A percentile compares a stretch with the other conserved stretches of the same genome.
Evolutionary conservation across 768 basidiomycete species (phyloP).

Genomic region (Leccinum aurantiacum): DNA sequence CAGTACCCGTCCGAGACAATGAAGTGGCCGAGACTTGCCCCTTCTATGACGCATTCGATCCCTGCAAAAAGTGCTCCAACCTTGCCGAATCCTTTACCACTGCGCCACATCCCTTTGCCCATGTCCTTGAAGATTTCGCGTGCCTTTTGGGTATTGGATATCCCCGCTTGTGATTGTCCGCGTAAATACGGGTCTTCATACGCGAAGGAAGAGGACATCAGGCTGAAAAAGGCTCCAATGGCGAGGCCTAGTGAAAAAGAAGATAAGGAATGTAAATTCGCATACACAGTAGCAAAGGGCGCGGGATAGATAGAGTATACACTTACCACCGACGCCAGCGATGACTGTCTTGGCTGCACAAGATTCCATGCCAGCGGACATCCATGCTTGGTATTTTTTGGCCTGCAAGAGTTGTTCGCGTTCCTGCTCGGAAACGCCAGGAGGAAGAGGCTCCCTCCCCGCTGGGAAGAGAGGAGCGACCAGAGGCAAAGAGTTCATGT

Average conservation of each 20-base stretch:
- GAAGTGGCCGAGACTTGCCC: constrained; percentile 52
- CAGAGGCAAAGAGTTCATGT: constrained; percentile 33
- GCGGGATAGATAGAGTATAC: background rate
- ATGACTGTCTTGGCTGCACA: constrained; percentile 82
- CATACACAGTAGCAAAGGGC: background rate
- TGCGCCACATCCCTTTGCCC: constrained; percentile 89
- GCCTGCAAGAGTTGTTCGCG: constrained; percentile 60
- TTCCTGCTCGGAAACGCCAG: constrained; percentile 82
- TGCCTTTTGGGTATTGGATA: constrained; percentile 75
- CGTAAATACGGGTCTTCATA: constrained; percentile 92
- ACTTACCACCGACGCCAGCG: constrained; percentile 80
- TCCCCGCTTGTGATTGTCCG: constrained; percentile 51
- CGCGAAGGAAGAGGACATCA: constrained; percentile 94
- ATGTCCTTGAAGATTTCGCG: constrained; percentile 88
- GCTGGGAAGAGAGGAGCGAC: constrained; percentile 76
- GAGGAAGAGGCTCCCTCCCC: constrained; percentile 87
- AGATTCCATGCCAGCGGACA: constrained; percentile 75
- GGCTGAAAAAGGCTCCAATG: constrained; percentile 91
- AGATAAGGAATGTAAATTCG: constrained; percentile 6
- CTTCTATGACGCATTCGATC: constrained; percentile 93
- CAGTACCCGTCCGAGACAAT: background rate
- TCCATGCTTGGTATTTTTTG: constrained; percentile 76
- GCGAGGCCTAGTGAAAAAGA: constrained; percentile 64
- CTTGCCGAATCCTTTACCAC: constrained; percentile 90
- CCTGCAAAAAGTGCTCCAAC: constrained; percentile 95